Conservation (phyloP, 768 basidiomycete species). For the Boletus reticuloceps region DNA sequence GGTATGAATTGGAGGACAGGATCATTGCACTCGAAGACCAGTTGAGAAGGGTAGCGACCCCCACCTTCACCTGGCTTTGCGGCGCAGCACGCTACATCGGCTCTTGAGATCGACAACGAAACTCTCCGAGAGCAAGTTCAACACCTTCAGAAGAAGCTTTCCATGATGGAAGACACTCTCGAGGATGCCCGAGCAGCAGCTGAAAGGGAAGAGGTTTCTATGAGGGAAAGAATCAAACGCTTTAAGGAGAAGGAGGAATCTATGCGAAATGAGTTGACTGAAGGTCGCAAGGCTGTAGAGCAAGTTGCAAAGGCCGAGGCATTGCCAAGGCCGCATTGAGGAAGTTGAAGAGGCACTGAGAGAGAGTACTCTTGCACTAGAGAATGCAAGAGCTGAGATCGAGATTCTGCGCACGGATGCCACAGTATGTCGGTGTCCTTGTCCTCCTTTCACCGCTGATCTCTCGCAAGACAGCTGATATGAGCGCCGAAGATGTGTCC, state of each 20-base stretch:
- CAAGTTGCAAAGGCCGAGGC: constrained; percentile 60
- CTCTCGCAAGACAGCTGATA: constrained; percentile 41
- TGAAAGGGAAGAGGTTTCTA: constrained; percentile 68
- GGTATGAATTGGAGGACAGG: constrained; percentile 75
- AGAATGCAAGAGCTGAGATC: constrained; percentile 88
- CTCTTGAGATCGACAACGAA: constrained; percentile 93
- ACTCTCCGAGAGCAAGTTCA: constrained; percentile 85
- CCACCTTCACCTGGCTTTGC: constrained; percentile 35
- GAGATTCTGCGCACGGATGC: constrained; percentile 74
- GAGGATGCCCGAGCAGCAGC: constrained; percentile 70
- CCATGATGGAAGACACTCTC: constrained; percentile 76
- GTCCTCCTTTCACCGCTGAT: constrained; percentile 9
- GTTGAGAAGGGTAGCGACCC: constrained; percentile 28
- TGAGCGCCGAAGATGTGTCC: constrained; percentile 44
- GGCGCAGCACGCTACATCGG: constrained; percentile 53
- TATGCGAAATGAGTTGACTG: constrained; percentile 67
- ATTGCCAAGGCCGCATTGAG: constrained; percentile 56
- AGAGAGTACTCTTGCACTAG: constrained; percentile 84
- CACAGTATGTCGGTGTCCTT: constrained; percentile 48
- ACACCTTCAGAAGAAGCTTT: constrained; percentile 78
- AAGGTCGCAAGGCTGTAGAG: constrained; percentile 65
- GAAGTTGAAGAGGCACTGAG: constrained; percentile 89
- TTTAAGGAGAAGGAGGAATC: constrained; percentile 72
- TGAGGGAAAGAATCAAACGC: constrained; percentile 62
- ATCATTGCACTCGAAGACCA: constrained; percentile 58